Evolutionary conservation across 2,329 filamentous ascomycete genomes (phyloP), one percentile per base, ranked within the genome.

Genomic region (Nemania serpens): DNA sequence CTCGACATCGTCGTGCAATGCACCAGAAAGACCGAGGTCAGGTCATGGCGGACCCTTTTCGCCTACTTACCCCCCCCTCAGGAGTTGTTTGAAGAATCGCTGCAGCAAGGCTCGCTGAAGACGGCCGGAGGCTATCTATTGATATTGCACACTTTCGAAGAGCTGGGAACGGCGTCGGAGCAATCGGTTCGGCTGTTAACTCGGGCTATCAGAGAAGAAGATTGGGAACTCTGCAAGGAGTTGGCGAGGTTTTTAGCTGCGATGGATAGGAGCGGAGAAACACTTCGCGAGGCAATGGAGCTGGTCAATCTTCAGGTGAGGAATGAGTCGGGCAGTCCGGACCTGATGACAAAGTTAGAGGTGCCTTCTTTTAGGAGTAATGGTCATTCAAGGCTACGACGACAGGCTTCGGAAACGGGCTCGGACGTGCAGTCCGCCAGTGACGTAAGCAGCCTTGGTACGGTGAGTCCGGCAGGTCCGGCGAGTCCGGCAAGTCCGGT

Each of bases 51-150:
- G 61, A 97, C 95, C 0, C 82, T 99, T 1, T 99, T 99, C 75
- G 87, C 88, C 4, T 93, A 97, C 70, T 82, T 99, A 1, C 95
- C 95, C 0, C 91, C 94, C 1, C 91, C 94, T 3, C 89, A 93
- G 70, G 91, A 95, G 68, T 83, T 99, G 0, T 99, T 99, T 69
- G 94, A 99, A 74, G 91, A 97, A 74, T 94, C 93, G 4, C 79
- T 99, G 10, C 87, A 90, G 66, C 86, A 91, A 58, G 93, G 91
- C 2, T 91, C 89, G 3, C 80, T 99, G 51, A 98, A 98, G 76
- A 99, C 95, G 5, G 96, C 95, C 1, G 94, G 93, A 10, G 95
- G 96, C 0, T 99, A 98, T 75, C 83, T 99, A n/a, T 86, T 99
- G 17, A 91, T 99, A 37, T 81, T 99, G 37, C 94, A 99, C 73